Evolutionary conservation across 768 basidiomycete species (phyloP), one percentile per base, ranked within the genome.

Genomic region (Leccinum barrowsii): DNA sequence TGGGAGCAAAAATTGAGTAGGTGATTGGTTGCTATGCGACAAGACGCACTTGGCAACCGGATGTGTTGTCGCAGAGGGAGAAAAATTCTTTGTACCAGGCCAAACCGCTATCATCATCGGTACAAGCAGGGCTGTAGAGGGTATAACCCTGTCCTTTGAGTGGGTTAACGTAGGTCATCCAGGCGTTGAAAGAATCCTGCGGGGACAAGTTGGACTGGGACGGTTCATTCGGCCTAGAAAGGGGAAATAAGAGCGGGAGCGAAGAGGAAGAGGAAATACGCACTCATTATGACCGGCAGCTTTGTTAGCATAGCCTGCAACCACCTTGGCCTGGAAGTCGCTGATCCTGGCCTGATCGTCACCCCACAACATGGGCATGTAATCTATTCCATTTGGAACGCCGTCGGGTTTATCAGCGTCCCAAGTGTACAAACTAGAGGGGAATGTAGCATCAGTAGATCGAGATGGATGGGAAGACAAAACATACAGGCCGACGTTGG

Each of bases 261-360:
- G 54, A 19, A 60, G 52, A 52, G 26, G 21, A 53, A 30, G 6
- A 6, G 5, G 3, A 4, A 52, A 46, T 21, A 61, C 85, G 11
- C 58, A 92, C 93, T 94, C 94, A 66, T 96, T 97, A 68, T 80
- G 73, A 54, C 85, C 87, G 21, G 89, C 62, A 42, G 78, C 82
- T 54, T 66, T 65, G 22, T 73, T 64, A 54, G 84, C 80, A 65
- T 86, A 84, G 32, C 82, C 84, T n/a, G 65, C 44, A 47, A 76
- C 70, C 22, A 85, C 81, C 35, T 69, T 57, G 0, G 64, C 64
- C 57, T 75, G 61, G 70, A 89, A 88, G 1, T 77, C 74, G 3
- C 5, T 47, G 32, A 51, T 86, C 75, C 15, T 80, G 73, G 0
- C 57, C 40, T 42, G 40, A 5, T 42, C 40, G 10, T 19, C 54